A percentile compares a stretch with the other conserved stretches of the same genome.
These are phyloP conservation scores for Dalbergia cochinchinensis DNA, from an alignment of 306 rosid genomes.

Conservation along the genomic window DNA sequence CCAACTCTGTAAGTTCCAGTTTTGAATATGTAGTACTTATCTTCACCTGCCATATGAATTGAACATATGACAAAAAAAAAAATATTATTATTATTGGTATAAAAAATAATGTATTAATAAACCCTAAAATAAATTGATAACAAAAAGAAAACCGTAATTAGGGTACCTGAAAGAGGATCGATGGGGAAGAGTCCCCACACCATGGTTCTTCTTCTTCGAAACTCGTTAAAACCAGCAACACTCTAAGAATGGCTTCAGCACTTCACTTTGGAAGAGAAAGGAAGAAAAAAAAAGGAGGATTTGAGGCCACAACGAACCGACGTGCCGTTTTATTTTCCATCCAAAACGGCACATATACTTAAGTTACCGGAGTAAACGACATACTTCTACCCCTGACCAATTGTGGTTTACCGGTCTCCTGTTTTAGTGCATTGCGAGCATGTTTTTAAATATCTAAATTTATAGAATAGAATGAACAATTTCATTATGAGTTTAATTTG, in stretches of 20 bases:
- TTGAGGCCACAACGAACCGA: neutral
- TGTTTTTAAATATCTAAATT: too few species aligned
- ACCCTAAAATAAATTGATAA: conserved; percentile 12
- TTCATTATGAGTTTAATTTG: too few species aligned
- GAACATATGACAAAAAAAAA: neutral
- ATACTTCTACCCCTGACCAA: too few species aligned
- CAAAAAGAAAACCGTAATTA: neutral
- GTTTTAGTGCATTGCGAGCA: too few species aligned
- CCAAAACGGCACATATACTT: neutral
- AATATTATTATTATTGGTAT: neutral
- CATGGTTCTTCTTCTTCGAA: conserved; percentile 55
- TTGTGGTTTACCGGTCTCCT: too few species aligned
- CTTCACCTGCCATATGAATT: conserved; percentile 68
- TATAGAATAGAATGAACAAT: too few species aligned
- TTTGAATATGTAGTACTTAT: conserved; percentile 74
- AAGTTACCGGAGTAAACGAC: too few species aligned
- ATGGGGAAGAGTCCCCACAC: conserved; percentile 88
- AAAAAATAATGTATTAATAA: neutral
- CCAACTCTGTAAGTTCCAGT: conserved; percentile 84
- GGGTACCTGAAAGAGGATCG: conserved; percentile 74
- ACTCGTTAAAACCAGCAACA: neutral
- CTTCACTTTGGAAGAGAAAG: neutral
- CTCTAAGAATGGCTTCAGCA: neutral
- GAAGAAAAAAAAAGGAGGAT: neutral
- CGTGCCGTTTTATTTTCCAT: neutral